A percentile compares a stretch with the other conserved stretches of the same genome.
Conservation (phyloP, 2,329 filamentous ascomycete species). For the Biscogniauxia marginata region DNA sequence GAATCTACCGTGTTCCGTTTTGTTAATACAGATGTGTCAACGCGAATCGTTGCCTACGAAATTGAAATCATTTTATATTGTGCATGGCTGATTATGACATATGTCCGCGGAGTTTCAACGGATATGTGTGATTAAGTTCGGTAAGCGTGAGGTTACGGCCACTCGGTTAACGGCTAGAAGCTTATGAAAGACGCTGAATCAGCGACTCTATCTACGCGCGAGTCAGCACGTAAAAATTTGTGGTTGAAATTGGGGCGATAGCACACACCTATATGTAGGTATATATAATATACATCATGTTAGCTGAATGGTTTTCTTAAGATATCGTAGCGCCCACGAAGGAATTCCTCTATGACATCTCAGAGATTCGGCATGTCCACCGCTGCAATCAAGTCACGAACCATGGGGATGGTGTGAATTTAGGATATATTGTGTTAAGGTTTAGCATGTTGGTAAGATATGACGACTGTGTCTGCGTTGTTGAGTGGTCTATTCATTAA, state of each 20-base stretch:
- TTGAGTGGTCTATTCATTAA: neutral
- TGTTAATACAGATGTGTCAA: no score
- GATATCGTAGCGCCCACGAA: neutral
- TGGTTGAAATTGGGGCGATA: neutral
- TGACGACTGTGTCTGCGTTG: neutral
- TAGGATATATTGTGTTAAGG: neutral
- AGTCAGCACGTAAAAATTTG: neutral
- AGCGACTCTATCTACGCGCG: neutral
- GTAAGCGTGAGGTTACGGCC: neutral
- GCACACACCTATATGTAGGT: neutral
- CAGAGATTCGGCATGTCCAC: neutral
- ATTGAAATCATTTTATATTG: no score
- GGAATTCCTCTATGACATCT: neutral
- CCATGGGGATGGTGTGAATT: neutral
- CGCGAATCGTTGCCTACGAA: no score
- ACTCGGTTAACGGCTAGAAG: neutral
- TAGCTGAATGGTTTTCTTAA: neutral
- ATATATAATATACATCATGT: neutral
- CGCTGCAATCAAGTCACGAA: neutral
- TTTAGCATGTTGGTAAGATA: neutral
- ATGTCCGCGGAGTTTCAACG: neutral
- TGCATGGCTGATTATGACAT: no score
- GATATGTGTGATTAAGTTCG: neutral
- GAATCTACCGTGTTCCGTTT: no score
- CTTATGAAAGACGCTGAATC: neutral